phyloP scores from a whole-genome alignment of 1,284 basidiomycete species.

The Inonotus hispidus region DNA sequence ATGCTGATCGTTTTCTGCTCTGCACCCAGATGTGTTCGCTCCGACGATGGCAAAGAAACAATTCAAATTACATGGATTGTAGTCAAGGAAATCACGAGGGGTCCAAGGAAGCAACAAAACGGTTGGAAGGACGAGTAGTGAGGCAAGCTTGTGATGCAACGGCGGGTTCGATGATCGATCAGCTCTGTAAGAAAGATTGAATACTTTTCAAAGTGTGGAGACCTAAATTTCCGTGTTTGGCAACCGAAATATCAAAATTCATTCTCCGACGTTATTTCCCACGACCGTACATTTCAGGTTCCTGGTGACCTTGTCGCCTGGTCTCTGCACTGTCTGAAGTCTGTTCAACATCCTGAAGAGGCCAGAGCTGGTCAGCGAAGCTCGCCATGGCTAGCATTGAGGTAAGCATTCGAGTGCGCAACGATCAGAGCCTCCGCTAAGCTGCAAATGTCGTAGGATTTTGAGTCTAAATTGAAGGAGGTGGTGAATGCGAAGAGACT shows the following conservation, averaged over 20 bases:
- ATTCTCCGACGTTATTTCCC: background rate
- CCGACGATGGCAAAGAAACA: no score
- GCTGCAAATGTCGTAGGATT: constrained; percentile 40
- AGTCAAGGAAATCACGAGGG: no score
- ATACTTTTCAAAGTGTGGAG: no score
- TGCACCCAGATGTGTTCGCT: no score
- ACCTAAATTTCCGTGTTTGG: background rate
- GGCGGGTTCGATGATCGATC: no score
- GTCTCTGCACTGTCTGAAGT: background rate
- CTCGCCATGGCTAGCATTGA: background rate
- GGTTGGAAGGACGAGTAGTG: no score
- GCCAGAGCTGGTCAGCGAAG: background rate
- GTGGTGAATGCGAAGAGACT: constrained; percentile 76
- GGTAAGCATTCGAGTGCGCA: background rate
- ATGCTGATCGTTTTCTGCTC: no score
- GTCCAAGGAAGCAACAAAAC: no score
- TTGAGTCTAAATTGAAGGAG: constrained; percentile 73
- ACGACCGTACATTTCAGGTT: background rate
- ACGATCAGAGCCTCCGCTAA: background rate
- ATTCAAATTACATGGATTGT: no score
- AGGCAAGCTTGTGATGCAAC: no score
- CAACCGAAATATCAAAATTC: background rate
- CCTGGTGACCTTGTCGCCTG: background rate
- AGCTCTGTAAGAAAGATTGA: no score
- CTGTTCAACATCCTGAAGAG: background rate